Conservation (phyloP, 1,284 basidiomycete genomes). For the Pascua guehoae region DNA sequence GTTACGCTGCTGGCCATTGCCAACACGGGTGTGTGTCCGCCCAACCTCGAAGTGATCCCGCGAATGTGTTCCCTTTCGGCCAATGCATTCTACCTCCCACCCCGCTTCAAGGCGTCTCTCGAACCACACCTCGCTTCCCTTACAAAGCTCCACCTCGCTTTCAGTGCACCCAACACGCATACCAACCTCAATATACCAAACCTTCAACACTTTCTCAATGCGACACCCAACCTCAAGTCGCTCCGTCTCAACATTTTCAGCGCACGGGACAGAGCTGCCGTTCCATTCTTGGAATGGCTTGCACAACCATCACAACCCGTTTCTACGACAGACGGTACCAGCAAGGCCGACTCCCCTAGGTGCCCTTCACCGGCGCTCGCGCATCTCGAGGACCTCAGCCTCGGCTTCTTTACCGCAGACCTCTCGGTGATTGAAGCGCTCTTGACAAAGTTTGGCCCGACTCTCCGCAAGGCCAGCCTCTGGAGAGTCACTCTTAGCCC, state of each 20-base stretch:
- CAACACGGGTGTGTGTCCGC: not conserved
- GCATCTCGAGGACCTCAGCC: not conserved
- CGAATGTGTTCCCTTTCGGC: not conserved
- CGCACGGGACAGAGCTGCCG: too few relatives aligned
- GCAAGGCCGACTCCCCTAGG: too few relatives aligned
- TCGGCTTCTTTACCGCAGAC: not conserved
- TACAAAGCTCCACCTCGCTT: conserved; percentile 8
- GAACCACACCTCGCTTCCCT: not conserved
- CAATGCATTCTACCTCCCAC: not conserved
- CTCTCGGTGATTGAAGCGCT: not conserved
- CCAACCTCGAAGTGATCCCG: conserved; percentile 8
- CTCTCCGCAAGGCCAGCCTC: not conserved
- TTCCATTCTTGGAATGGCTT: not conserved
- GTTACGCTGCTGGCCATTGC: conserved; percentile 1
- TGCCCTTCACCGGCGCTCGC: not conserved
- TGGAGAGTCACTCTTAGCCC: not conserved
- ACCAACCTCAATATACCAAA: not conserved
- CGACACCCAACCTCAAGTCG: conserved; percentile 6
- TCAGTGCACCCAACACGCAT: not conserved
- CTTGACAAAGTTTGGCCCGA: not conserved
- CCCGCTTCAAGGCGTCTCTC: not conserved
- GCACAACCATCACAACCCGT: not conserved
- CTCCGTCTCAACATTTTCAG: conserved; percentile 9
- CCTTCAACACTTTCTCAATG: conserved; percentile 1
- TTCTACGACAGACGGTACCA: not conserved